Conservation (phyloP, 306 rosid species). For the Cucurbita pepo region DNA sequence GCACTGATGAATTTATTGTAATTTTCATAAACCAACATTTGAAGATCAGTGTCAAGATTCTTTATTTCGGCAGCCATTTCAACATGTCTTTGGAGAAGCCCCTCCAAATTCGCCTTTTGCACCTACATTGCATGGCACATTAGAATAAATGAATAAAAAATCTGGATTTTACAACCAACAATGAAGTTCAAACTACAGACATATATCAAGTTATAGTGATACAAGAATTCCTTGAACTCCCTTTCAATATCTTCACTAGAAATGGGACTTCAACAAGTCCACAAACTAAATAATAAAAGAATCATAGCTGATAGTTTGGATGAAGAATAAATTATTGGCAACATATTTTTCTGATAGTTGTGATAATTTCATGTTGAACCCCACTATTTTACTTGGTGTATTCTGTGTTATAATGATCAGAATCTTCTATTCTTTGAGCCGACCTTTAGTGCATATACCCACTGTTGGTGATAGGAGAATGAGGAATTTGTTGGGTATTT, state of each 20-base stretch:
- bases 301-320: neutral
- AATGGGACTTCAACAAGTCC: neutral
- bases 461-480: neutral
- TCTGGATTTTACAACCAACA: neutral
- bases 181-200: neutral
- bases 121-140: constrained; percentile 21
- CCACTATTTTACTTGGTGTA: too few species aligned
- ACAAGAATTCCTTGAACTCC: neutral
- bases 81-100: constrained; percentile 65
- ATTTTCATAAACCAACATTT: constrained; percentile 87
- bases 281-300: neutral
- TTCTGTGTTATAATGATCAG: too few species aligned
- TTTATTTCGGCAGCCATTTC: constrained; percentile 93
- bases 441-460: neutral
- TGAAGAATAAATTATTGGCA: neutral
- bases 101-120: constrained; percentile 60
- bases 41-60: constrained; percentile 93
- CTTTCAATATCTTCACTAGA: neutral
- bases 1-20: constrained; percentile 87
- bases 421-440: neutral
- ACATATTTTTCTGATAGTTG: neutral
- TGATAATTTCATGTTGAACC: too few species aligned
- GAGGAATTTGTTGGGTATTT: neutral
- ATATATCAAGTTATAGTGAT: neutral
- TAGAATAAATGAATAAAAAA: neutral